Evolutionary conservation across 805 yeast species (phyloP), one percentile per base, ranked within the genome.

Genomic region (Sporopachydermia quercuum): DNA sequence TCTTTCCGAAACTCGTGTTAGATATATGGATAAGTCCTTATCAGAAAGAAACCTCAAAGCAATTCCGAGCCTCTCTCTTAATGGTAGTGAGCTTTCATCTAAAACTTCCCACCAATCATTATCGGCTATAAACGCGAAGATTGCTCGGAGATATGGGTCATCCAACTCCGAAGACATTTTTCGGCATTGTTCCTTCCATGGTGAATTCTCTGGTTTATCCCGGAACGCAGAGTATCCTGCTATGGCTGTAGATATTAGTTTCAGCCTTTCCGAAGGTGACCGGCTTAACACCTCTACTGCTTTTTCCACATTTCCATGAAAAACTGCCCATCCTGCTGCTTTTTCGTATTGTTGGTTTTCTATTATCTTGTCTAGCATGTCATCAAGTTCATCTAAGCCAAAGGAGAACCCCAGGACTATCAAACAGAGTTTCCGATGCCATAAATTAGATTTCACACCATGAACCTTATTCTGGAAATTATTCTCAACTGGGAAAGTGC

Each of bases 271-370:
- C 42, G 72, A 76, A 38, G 76, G 76, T 2, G 94, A 74, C n/a
- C 71, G 65, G 0, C 82, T 74, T 40, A 89, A 61, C n/a, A 85
- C 78, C 35, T 74, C 75, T 3, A 87, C 81, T 0, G 96, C 94
- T 38, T 76, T 68, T 2, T 72, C 68, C 2, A 89, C 81, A 55
- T 86, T 83, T 4, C 94, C 96, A 53, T 84, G 89, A 56, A 89
- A 89, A 0, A 86, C 87, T 0, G 96, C 96, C 94, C 95, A 84
- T 0, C 94, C 97, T 1, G 96, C 98, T 1, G 98, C 97, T 53
- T 89, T 78, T 45, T 86, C 94, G 45, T 70, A 71, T 43, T 72
- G 70, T 0, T 81, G 86, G 13, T 62, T 56, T 0, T 61, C 56
- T 16, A 78, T 72, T 34, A 89, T 63, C 34, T 65, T 63, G 16